Evolutionary conservation across 495 filamentous ascomycete genomes (phyloP), one percentile per base, ranked within the genome.

Genomic region (Xylaria intraflava): DNA sequence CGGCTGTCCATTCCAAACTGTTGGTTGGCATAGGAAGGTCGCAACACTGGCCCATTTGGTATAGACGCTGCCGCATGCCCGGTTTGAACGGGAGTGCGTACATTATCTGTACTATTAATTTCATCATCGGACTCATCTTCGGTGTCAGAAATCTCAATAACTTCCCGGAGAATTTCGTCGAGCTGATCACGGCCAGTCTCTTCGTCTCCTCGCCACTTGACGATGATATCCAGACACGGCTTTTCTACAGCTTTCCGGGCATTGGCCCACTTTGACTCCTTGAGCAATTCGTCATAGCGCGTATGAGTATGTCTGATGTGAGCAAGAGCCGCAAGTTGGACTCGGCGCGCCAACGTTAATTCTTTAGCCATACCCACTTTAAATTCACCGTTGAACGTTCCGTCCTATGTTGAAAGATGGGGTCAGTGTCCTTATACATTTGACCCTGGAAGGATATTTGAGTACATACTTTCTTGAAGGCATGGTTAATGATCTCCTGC

Each of bases 221-320:
- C 79, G 49, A 95, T 72, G 61, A 84, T 79, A 49, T 84, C 80
- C 26, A 92, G 71, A 45, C 83, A 89, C 12, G 81, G 68, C 40
- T 83, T 77, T 61, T 92, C 86, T 33, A 93, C 86, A 36, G 72
- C 66, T 51, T 75, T 78, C 51, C 90, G 78, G 22, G 90, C 89
- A 51, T 87, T 85, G 40, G 78, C 72, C 68, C 82, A 90, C 7
- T 68, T 72, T 6, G 77, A 81, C 42, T 78, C 73, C 53, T 75
- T 82, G 23, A 96, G 73, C 24, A 94, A 73, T 56, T 78, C 71
- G 69, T 96, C 90, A 67, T 96, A 96, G 55, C 87, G 76, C 16
- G 91, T 96, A 66, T 94, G 88, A 26, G 72, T 74, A 64, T 96
- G 91, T 33, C 91, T 80, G 59, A 95, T 89, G 67, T 94, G 87